Conservation (phyloP, 1,139 yeast genomes). For the Arxiozyma bovina region DNA sequence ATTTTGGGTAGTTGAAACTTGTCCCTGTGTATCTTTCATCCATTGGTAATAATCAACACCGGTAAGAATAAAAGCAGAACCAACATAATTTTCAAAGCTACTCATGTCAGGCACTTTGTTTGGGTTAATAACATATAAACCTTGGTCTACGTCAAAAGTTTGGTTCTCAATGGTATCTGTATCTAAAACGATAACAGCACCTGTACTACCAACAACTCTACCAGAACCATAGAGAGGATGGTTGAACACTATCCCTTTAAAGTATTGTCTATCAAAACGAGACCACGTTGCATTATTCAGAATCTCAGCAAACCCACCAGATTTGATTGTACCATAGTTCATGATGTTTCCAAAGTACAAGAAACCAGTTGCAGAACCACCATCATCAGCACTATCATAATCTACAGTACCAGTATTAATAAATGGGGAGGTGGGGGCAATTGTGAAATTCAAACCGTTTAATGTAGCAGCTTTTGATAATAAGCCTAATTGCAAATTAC, state of each 20-base stretch:
- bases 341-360: neutral
- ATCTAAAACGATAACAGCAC: neutral
- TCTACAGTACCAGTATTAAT: constrained; percentile 1
- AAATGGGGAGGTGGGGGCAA: constrained; percentile 1
- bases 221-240: neutral
- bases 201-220: neutral
- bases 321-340: neutral
- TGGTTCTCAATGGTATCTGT: neutral
- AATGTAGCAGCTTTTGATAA: neutral
- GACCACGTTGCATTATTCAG: too few species aligned
- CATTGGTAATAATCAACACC: neutral
- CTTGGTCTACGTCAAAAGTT: neutral
- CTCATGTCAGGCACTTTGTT: neutral
- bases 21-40: neutral
- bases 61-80: neutral
- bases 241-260: neutral
- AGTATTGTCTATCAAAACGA: neutral
- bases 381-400: neutral
- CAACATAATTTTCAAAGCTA: neutral
- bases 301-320: neutral
- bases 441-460: neutral
- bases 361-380: neutral
- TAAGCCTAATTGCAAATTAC: neutral
- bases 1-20: neutral
- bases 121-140: neutral